Evolutionary conservation across 1,284 basidiomycete species (phyloP), one percentile per base, ranked within the genome.

Genomic region (Grifola frondosa): DNA sequence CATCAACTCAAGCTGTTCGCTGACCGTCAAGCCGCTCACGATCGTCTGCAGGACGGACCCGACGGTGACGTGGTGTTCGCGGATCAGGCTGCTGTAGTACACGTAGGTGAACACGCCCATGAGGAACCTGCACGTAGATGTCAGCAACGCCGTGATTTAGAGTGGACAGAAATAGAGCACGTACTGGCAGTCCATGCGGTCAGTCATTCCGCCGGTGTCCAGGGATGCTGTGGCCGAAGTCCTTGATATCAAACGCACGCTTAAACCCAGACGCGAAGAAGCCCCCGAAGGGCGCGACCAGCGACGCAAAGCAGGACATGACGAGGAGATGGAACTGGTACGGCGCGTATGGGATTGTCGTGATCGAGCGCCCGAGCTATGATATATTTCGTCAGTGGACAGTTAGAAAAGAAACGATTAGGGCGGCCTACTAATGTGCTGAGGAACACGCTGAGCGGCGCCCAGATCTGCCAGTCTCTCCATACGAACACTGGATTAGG

Each of bases 241-340:
- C 96, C 72, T 99, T 99, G 78, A 99, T 92, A 60, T 94, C 82
- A 69, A 97, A 97, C 0, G 96, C 97, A 34, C 97, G 86, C 73
- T 99, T 99, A 78, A 99, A 99, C 5, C 97, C 97, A 26, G 92
- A 96, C 1, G 97, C 97, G 67, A 99, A 99, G 80, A 99, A 99
- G 6, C 97, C 97, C 22, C 97, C 97, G 60, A 99, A 99, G 0
- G 97, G 97, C 37, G 97, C 97, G 32, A 99, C 95, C 41, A 99
- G 81, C 31, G 93, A 96, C 7, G 96, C 96, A 60, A 99, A 99
- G 50, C 84, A 84, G 5, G 94, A 88, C 75, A 99, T 87, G 54
- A 92, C 80, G 24, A 99, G 71, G 20, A 91, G 73, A 65, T 99
- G 97, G 43, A 93, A 75, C 62, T 98, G 96, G 75, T 98, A 99